Percentiles rank a stretch among this genome's conserved stretches.
Conservation (phyloP, 1,284 basidiomycete genomes). For the Irpex sp. region DNA sequence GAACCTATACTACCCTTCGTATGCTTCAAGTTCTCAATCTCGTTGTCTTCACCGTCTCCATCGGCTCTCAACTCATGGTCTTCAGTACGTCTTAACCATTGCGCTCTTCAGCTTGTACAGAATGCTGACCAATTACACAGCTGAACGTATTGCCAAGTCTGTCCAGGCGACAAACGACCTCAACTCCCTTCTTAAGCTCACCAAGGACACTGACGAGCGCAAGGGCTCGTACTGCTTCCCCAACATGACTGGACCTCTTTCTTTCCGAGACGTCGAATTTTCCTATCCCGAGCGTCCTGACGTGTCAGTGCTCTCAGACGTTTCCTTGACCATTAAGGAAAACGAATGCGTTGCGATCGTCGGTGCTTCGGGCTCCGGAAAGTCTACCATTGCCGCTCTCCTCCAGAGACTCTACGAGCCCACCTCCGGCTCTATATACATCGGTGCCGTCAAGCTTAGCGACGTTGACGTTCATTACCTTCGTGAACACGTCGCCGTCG, state of each 20-base stretch:
- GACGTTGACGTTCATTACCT: slow-evolving; percentile 68
- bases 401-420: slow-evolving; percentile 89
- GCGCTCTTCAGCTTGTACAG: too few relatives aligned
- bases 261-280: slow-evolving; percentile 74
- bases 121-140: slow-evolving; percentile 33
- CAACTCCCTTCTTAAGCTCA: slow-evolving; percentile 61
- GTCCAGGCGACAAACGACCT: slow-evolving; percentile 81
- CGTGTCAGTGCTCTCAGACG: slow-evolving; percentile 61
- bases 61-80: slow-evolving; percentile 84
- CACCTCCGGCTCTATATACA: slow-evolving; percentile 52
- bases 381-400: slow-evolving; percentile 82
- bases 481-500: slow-evolving; percentile 81
- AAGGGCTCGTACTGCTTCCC: slow-evolving; percentile 59
- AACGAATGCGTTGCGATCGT: slow-evolving; percentile 88
- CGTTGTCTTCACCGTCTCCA: slow-evolving; percentile 91
- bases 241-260: slow-evolving; percentile 59
- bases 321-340: slow-evolving; percentile 61
- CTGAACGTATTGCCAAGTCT: slow-evolving; percentile 78
- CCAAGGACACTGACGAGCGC: slow-evolving; percentile 62
- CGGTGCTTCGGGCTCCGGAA: slow-evolving; percentile 85
- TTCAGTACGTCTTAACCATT: slow-evolving; percentile 61
- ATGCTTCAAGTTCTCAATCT: slow-evolving; percentile 91
- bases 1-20: slow-evolving; percentile 81
- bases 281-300: slow-evolving; percentile 81
- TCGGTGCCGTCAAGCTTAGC: slow-evolving; percentile 51